Base-by-base conservation (phyloP, 805 yeast genomes). In the Kodamaea fukazawae region DNA sequence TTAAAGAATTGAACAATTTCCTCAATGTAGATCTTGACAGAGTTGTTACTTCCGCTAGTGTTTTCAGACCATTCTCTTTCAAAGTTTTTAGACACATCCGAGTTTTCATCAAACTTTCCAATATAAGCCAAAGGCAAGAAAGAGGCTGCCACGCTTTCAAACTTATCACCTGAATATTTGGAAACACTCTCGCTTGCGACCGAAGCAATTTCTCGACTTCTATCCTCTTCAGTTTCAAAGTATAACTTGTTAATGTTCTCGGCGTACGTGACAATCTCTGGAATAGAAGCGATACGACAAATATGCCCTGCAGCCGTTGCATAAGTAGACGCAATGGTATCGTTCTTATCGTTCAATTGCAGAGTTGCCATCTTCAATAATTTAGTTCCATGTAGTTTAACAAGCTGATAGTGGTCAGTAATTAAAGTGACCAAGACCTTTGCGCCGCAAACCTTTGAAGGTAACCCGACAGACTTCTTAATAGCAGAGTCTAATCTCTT, bases 381-480 rank as follows among this genome's bases (percentile, higher is more conserved):
- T n/a, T 66, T 61, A 41, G 82, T 87, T 9, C 86, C 83, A 51
- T 76, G 76, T 0, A 78, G 67, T 41, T 67, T 62, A 2, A 63
- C 50, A 12, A 74, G 46, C 27, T 64, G 63, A 13, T 63, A 57
- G 49, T 83, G 81, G 45, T 82, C 75, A 8, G 78, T 65, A 0
- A 85, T 75, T 34, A 88, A 57, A 13, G 78, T 72, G 6, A 83
- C 86, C 8, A 90, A 58, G 0, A 89, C 81, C 45, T 80, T 75
- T 4, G 95, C 78, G 0, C 91, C 89, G 16, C 90, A 87, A 0
- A 86, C 88, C 53, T 91, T 88, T 0, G 97, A 87, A 0, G 98
- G 97, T 10, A 93, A 67, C 0, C 98, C 98, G 14, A 90, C 86
- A 0, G 95, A 77, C 41, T 69, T 74, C 44, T 79, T 79, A 7